These are phyloP conservation scores for Populus pruinosa DNA, from an alignment of 345 rosid species.

Conservation along the genomic window DNA sequence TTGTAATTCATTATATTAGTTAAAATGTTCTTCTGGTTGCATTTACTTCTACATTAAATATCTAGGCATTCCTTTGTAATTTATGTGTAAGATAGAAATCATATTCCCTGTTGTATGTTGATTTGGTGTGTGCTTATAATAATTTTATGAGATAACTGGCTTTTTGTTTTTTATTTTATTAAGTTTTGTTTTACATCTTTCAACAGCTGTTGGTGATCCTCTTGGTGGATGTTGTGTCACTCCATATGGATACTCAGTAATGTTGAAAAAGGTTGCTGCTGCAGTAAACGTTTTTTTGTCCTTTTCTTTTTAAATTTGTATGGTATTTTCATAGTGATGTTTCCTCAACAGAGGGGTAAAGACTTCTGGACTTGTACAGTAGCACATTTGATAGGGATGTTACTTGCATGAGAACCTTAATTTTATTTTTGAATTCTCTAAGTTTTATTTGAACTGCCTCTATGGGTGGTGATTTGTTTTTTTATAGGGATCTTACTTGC, in stretches of 20 bases:
- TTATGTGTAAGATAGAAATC: neutral
- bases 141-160: too few species aligned
- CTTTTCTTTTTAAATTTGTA: neutral
- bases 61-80: neutral
- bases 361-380: neutral
- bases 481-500: neutral
- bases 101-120: neutral
- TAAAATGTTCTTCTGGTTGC: neutral
- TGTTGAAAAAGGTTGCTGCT: slow-evolving; percentile 67
- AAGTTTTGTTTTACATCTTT: slow-evolving; percentile 16
- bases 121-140: neutral
- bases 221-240: slow-evolving; percentile 83
- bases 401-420: neutral
- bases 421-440: neutral
- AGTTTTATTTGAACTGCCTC: neutral
- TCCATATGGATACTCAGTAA: slow-evolving; percentile 73
- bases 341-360: slow-evolving; percentile 1
- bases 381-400: neutral
- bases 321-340: neutral
- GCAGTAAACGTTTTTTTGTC: neutral
- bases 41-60: neutral
- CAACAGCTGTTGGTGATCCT: slow-evolving; percentile 79
- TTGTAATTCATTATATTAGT: neutral
- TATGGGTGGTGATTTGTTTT: neutral
- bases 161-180: neutral